These are phyloP conservation scores for Talaromyces sp. DNA, from an alignment of 2,329 filamentous ascomycete genomes.

Conservation along the genomic window DNA sequence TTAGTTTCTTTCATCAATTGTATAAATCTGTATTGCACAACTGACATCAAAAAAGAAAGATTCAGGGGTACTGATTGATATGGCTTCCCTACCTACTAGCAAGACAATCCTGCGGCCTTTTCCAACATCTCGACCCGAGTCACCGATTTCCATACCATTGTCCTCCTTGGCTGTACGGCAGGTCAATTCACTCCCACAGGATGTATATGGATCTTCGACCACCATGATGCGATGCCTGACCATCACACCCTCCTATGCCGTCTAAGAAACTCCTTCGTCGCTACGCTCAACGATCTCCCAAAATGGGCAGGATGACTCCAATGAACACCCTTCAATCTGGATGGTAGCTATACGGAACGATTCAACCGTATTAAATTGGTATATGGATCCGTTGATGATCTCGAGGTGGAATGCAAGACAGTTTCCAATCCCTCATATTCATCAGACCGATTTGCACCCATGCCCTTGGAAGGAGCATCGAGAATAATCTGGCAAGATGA, in stretches of 20 bases:
- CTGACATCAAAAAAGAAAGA: neutral
- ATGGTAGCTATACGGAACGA: conserved; percentile 29
- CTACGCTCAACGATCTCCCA: conserved; percentile 41
- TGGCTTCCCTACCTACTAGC: neutral
- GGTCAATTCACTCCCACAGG: neutral
- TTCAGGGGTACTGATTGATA: neutral
- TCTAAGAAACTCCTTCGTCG: conserved; percentile 30
- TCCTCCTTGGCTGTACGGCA: neutral
- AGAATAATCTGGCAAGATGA: conserved; percentile 22
- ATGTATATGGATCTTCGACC: neutral
- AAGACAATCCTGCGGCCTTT: neutral
- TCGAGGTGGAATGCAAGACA: neutral
- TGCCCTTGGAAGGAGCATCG: neutral
- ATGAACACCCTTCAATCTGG: conserved; percentile 34
- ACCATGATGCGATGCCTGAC: neutral
- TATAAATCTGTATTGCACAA: neutral
- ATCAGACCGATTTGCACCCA: neutral
- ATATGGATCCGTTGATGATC: neutral
- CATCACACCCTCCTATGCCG: neutral
- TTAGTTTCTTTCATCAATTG: too few relatives aligned
- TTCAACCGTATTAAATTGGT: conserved; percentile 40
- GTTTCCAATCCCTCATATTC: neutral
- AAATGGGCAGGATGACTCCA: conserved; percentile 47
- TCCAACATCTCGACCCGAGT: neutral
- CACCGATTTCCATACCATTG: neutral